A percentile compares a stretch with the other conserved stretches of the same genome.
These are phyloP conservation scores for Zelopaecilomyces penicillatus DNA, from an alignment of 2,329 filamentous ascomycete species.

Conservation along the genomic window DNA sequence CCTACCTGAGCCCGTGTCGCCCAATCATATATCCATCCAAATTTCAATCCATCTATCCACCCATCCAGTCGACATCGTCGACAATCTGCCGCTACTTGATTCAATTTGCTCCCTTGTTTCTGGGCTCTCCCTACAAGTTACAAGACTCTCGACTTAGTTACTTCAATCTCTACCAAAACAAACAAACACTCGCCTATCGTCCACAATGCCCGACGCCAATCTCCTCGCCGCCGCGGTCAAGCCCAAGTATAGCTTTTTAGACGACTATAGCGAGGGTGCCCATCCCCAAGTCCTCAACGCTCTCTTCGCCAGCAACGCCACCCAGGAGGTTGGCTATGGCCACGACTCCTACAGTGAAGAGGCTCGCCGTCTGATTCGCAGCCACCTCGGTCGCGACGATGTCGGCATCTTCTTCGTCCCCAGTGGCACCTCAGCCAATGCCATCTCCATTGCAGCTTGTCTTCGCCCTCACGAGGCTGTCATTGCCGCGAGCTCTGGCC, in stretches of 20 bases:
- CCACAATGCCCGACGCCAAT: constrained; percentile 2
- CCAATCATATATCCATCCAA: too few relatives aligned
- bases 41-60: too few relatives aligned
- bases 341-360: constrained; percentile 34
- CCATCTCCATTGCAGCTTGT: constrained; percentile 43
- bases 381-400: constrained; percentile 27
- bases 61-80: too few relatives aligned
- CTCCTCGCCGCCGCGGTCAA: constrained; percentile 1
- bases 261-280: constrained; percentile 45
- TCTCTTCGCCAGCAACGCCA: constrained; percentile 33
- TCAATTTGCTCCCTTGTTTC: too few relatives aligned
- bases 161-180: neutral
- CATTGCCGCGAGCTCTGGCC: constrained; percentile 39
- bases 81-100: too few relatives aligned
- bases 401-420: constrained; percentile 43
- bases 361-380: constrained; percentile 33
- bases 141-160: too few relatives aligned
- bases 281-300: constrained; percentile 41
- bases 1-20: too few relatives aligned
- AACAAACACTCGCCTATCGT: too few relatives aligned
- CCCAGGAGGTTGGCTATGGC: constrained; percentile 40
- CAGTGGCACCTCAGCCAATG: constrained; percentile 42
- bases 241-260: constrained; percentile 36
- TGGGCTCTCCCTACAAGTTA: too few relatives aligned
- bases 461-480: constrained; percentile 42